Evolutionary conservation across 2,329 filamentous ascomycete species (phyloP), one percentile per base, ranked within the genome.

Genomic region (Leptographium lundbergii): DNA sequence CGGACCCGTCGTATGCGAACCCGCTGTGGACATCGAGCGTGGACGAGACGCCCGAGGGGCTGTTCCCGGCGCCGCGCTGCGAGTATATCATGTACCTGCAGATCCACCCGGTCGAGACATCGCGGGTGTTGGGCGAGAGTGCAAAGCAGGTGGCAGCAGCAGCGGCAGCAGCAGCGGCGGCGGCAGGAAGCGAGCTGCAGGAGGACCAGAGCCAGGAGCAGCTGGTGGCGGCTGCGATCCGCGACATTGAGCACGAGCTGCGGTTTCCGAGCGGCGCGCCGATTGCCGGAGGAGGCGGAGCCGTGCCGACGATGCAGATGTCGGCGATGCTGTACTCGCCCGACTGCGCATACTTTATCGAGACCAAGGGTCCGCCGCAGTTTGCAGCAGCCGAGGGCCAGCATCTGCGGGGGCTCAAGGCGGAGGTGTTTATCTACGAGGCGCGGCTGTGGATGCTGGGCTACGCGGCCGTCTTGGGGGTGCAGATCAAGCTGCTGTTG

Each of bases 61-160:
- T 75, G 60, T 78, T 80, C 61, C 80, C 83, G 22, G 72, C 79
- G 39, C 89, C 90, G 0, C 87, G 89, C 65, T 99, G 94, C 77
- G 94, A 99, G 71, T 90, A 90, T 67, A 75, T 99, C 56, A 75
- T 95, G 58, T 97, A 91, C 70, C 75, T 92, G 34, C 94, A 97
- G 69, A 78, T 92, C 48, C 79, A 87, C 62, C 81, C 83, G 1
- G 71, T 80, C 4, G 71, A 77, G 54, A 69, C 70, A 14, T 66
- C 70, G 10, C 67, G 69, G 24, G 62, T 75, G 22, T n/a, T 64
- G 27, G 42, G 17, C 13, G 34, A 7, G 1, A 19, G 39, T 19
- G 19, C 14, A 5, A 42, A 19, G 14, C 14, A 19, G n/a, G n/a
- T n/a, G n/a, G n/a, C n/a, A 19, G 13, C 39, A 42, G 39, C 36